Evolutionary conservation across 768 basidiomycete genomes (phyloP), one percentile per base, ranked within the genome.

Genomic region (Filobasidium wieringae): DNA sequence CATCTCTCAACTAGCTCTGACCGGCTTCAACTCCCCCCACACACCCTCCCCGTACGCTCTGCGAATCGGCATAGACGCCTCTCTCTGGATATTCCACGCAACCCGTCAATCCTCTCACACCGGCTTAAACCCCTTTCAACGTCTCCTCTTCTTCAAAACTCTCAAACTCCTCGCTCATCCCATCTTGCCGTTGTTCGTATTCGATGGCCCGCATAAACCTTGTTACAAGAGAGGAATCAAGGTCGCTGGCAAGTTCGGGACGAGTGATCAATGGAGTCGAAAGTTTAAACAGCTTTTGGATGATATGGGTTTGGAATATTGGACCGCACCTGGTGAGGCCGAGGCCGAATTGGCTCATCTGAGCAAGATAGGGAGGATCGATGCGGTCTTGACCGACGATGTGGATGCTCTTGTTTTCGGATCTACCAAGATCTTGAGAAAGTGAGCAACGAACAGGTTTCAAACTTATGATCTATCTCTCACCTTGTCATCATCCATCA

Each of bases 361-460:
- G 53, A 91, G 89, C 65, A 77, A 80, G 4, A 80, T 84, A 40
- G 88, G 88, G 2, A 72, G 86, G 53, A 86, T 96, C 56, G 92
- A 96, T 68, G 88, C 84, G 0, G 81, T 95, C 26, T 78, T 92
- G 41, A 87, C 91, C 0, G 92, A 96, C 71, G 92, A 95, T 66
- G 90, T 91, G 1, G 91, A 96, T 67, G 91, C 83, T 55, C 85
- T 93, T 67, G 74, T 95, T 2, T 96, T 96, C 61, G 90, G 91
- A 22, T 90, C 88, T 0, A 79, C 75, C 5, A 82, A 81, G 43
- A 82, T 96, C 29, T 81, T 93, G 63, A 81, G 91, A 68, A 95
- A 93, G 57, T 58, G 39, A 45, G 50, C 22, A 37, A 47, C 8
- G 39, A 15, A 14, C 8, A 37, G 51, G 11, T 33, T 17, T 14